phyloP scores from a whole-genome alignment of 176 grass and related monocot species.

The Oryza officinalis region DNA sequence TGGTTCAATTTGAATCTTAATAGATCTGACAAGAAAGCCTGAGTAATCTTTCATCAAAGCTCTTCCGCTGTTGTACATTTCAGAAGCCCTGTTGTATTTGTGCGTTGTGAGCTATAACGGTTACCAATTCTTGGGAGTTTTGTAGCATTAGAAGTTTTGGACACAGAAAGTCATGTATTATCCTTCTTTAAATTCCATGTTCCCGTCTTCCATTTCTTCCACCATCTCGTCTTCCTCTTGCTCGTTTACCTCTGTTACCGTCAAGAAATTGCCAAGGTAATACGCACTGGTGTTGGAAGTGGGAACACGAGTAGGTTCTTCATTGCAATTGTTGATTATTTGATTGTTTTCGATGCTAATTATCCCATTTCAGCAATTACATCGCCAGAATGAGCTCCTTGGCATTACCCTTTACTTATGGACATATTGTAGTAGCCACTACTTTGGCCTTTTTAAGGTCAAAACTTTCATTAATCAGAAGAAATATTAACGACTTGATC shows the following conservation, averaged over 20 bases:
- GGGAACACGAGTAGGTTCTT: neutral
- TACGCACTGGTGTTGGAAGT: neutral
- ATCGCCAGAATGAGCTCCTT: neutral
- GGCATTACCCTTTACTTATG: too few species aligned
- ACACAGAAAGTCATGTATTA: conserved; percentile 26
- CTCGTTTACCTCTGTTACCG: neutral
- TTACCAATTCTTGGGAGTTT: conserved; percentile 33
- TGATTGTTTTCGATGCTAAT: neutral
- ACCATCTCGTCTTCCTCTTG: neutral
- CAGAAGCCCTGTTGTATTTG: conserved; percentile 34
- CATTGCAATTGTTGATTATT: neutral
- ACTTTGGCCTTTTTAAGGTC: too few species aligned
- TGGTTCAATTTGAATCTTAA: conserved; percentile 96
- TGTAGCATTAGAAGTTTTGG: conserved; percentile 50
- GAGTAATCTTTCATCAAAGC: conserved; percentile 30
- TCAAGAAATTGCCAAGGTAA: neutral
- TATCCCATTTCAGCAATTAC: neutral
- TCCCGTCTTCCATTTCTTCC: neutral
- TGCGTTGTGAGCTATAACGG: conserved; percentile 29
- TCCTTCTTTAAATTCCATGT: neutral
- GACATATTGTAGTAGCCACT: neutral
- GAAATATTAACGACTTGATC: neutral
- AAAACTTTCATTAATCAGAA: too few species aligned
- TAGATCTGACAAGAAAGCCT: conserved; percentile 67
- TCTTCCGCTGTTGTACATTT: conserved; percentile 46